phyloP scores from a whole-genome alignment of 163 green algal species.

The Prototheca wickerhamii region DNA sequence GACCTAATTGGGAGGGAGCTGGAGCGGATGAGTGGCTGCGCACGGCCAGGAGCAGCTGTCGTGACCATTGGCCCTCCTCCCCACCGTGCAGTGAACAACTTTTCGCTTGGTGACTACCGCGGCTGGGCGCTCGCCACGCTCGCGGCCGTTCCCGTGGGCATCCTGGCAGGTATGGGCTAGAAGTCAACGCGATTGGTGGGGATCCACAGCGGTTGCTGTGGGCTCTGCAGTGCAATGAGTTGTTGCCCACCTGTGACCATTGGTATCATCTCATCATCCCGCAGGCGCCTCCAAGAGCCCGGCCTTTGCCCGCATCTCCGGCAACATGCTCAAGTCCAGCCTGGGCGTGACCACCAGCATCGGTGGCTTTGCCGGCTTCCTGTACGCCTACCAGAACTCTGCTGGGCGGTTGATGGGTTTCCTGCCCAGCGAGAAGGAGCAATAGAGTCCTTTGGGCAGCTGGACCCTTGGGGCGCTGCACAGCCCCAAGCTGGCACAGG shows the following conservation, averaged over 20 bases:
- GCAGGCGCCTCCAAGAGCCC: slow-evolving; percentile 19
- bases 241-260: slow-evolving; percentile 27
- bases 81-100: not conserved
- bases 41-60: too few species aligned
- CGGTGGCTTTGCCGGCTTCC: slow-evolving; percentile 35
- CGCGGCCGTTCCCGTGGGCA: not conserved
- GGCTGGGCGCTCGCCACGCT: not conserved
- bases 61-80: too few species aligned
- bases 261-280: slow-evolving; percentile 9
- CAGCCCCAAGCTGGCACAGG: not conserved
- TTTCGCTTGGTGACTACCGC: not conserved
- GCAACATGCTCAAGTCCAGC: slow-evolving; percentile 23
- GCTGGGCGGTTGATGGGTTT: slow-evolving; percentile 36
- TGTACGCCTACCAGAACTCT: slow-evolving; percentile 46
- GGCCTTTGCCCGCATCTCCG: slow-evolving; percentile 15
- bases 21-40: too few species aligned
- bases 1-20: not conserved
- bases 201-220: too few species aligned
- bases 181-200: not conserved
- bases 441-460: not conserved
- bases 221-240: not conserved
- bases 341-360: slow-evolving; percentile 19
- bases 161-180: not conserved
- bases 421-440: slow-evolving; percentile 34
- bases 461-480: too few species aligned